A percentile compares a stretch with the other conserved stretches of the same genome.
phyloP scores from a whole-genome alignment of 257 asterid genomes.

The Catharanthus roseus region DNA sequence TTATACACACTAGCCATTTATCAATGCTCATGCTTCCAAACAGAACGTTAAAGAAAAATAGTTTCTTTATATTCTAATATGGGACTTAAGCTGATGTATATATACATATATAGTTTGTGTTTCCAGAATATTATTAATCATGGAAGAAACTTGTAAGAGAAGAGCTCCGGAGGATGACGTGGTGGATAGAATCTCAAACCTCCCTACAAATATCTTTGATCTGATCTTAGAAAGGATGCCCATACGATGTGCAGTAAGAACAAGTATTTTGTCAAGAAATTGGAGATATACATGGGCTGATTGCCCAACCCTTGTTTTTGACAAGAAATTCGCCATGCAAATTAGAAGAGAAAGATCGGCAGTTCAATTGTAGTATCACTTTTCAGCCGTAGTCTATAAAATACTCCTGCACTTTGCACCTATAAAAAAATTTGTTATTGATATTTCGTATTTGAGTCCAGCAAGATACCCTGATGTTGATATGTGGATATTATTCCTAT shows the following conservation, averaged over 20 bases:
- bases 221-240: constrained; percentile 12
- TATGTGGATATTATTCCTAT: neutral
- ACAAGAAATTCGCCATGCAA: neutral
- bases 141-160: neutral
- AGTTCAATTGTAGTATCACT: neutral
- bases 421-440: neutral
- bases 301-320: constrained; percentile 3
- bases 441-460: neutral
- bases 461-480: neutral
- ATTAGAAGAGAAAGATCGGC: neutral
- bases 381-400: neutral
- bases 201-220: constrained; percentile 14
- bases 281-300: constrained; percentile 21
- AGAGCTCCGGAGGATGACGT: neutral
- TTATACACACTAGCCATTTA: too few relatives aligned
- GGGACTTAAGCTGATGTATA: too few relatives aligned
- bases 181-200: constrained; percentile 12
- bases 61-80: too few relatives aligned
- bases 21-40: too few relatives aligned
- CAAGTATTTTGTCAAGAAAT: neutral
- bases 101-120: too few relatives aligned
- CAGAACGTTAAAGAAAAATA: too few relatives aligned
- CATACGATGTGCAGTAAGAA: constrained; percentile 20
- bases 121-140: neutral
- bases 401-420: constrained; percentile 3